phyloP scores from a whole-genome alignment of 129 eudicot genomes.

The Tagetes erecta region DNA sequence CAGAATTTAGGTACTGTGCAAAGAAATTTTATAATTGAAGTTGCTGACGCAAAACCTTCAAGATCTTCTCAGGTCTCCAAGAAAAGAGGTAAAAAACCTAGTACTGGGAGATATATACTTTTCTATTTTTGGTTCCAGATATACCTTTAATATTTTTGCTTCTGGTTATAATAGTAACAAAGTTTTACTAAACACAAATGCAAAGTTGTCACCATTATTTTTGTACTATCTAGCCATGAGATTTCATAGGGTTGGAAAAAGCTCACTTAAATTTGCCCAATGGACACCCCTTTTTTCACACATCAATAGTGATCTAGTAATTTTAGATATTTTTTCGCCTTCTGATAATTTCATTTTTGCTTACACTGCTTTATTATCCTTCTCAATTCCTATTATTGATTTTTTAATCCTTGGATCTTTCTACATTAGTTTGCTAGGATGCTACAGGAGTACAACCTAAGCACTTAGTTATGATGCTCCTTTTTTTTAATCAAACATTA shows the following conservation, averaged over 20 bases:
- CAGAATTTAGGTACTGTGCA: constrained; percentile 50
- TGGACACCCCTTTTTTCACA: neutral
- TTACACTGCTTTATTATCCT: neutral
- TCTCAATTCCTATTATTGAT: neutral
- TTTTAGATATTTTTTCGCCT: neutral
- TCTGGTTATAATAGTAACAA: neutral
- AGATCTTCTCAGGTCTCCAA: constrained; percentile 59
- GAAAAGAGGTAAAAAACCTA: constrained; percentile 73
- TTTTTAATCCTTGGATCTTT: neutral
- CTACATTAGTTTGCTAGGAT: neutral
- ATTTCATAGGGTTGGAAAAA: constrained; percentile 8
- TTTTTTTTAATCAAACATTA: neutral
- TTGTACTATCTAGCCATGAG: neutral
- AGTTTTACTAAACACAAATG: neutral
- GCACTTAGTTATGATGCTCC: neutral
- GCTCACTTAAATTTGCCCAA: neutral
- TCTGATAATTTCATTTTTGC: neutral
- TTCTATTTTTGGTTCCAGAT: constrained; percentile 3
- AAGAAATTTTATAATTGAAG: constrained; percentile 50
- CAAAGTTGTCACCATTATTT: constrained; percentile 17
- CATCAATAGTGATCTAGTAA: neutral
- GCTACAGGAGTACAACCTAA: neutral
- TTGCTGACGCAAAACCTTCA: constrained; percentile 44
- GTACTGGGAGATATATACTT: constrained; percentile 53
- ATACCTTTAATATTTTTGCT: constrained; percentile 14